Percentiles rank a stretch among this genome's conserved stretches.
These are phyloP conservation scores for Apiospora sp. DNA, from an alignment of 2,329 filamentous ascomycete species.

Conservation along the genomic window DNA sequence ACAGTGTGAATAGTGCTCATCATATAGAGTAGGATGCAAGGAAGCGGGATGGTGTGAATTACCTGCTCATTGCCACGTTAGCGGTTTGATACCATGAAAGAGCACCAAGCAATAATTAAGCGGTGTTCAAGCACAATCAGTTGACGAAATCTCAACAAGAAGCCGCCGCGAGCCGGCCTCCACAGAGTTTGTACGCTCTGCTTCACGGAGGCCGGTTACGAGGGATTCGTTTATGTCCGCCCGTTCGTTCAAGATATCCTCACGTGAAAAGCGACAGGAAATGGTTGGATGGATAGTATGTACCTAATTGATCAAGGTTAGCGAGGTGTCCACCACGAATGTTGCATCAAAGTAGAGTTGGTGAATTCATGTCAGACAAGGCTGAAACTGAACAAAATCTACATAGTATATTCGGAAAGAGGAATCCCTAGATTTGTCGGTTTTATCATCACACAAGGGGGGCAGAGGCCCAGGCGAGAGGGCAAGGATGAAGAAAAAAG, in stretches of 20 bases:
- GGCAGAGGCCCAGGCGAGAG: slow-evolving; percentile 35
- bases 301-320: slow-evolving; percentile 55
- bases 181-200: slow-evolving; percentile 71
- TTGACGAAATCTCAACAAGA: slow-evolving; percentile 74
- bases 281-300: slow-evolving; percentile 32
- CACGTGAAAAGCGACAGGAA: slow-evolving; percentile 49
- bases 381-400: slow-evolving; percentile 72
- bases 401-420: slow-evolving; percentile 73
- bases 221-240: slow-evolving; percentile 70
- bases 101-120: background rate
- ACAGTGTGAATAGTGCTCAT: slow-evolving; percentile 51
- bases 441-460: slow-evolving; percentile 64
- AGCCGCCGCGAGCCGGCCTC: slow-evolving; percentile 55
- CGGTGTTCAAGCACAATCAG: slow-evolving; percentile 54
- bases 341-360: slow-evolving; percentile 34
- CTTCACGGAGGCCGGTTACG: slow-evolving; percentile 57
- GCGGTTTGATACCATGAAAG: background rate
- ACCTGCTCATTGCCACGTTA: slow-evolving; percentile 21
- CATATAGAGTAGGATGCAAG: slow-evolving; percentile 35
- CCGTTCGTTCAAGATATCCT: slow-evolving; percentile 75
- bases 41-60: slow-evolving; percentile 1
- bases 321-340: slow-evolving; percentile 37
- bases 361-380: slow-evolving; percentile 65
- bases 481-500: slow-evolving; percentile 25
- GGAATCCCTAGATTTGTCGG: slow-evolving; percentile 70